A percentile compares a stretch with the other conserved stretches of the same genome.
Conservation (phyloP, 345 rosid species). For the Limnanthes douglasii region DNA sequence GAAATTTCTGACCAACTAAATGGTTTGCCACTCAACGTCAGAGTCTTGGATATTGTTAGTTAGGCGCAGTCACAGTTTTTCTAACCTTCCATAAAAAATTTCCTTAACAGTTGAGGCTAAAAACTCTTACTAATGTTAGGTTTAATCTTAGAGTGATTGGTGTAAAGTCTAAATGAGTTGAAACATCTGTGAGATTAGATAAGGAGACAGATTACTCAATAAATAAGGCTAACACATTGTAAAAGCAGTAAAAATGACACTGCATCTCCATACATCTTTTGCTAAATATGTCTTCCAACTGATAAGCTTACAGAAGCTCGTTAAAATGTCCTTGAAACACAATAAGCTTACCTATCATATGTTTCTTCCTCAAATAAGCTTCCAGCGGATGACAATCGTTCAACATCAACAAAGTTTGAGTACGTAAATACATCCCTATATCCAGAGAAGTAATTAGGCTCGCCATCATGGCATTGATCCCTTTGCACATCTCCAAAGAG, state of each 20-base stretch:
- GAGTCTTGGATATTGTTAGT: no score
- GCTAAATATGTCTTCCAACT: no score
- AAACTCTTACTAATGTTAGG: no score
- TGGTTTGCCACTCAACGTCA: no score
- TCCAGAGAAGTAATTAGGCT: slow-evolving; percentile 42
- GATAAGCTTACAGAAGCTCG: not conserved
- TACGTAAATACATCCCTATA: slow-evolving; percentile 45
- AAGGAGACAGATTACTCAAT: no score
- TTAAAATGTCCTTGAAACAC: not conserved
- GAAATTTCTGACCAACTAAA: no score
- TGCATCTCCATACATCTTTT: not conserved
- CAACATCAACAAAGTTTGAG: slow-evolving; percentile 89
- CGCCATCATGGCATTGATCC: slow-evolving; percentile 31
- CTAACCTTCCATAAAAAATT: no score
- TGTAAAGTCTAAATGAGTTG: not conserved
- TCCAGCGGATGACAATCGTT: slow-evolving; percentile 89
- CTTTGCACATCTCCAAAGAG: slow-evolving; percentile 61
- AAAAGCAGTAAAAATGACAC: not conserved
- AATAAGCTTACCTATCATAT: slow-evolving; percentile 54
- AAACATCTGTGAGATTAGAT: no score
- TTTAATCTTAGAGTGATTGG: not conserved
- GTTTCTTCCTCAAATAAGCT: slow-evolving; percentile 82
- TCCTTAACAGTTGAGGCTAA: no score
- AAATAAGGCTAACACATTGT: not conserved
- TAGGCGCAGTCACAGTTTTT: no score